Evolutionary conservation across 805 yeast genomes (phyloP), one percentile per base, ranked within the genome.

Genomic region (Lipomyces starkeyi): DNA sequence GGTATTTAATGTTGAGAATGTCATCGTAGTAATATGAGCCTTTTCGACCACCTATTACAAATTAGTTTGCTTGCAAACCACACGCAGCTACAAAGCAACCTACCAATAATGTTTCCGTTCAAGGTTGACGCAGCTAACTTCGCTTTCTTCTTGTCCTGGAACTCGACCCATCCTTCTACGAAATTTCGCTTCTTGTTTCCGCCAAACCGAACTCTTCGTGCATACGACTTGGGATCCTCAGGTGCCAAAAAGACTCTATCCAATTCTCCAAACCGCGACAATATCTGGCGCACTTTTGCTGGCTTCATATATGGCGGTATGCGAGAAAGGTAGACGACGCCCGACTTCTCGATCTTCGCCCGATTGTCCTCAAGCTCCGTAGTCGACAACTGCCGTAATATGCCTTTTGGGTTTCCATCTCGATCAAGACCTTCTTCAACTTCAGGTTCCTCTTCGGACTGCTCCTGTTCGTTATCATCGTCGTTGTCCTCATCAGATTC

Each of bases 271-370:
- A 94, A 95, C 69, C 91, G 82, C 3, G 88, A 78, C 43, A 95
- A 81, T 13, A 95, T 85, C 62, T 93, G 95, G 74, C 97, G 84
- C 79, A 95, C 82, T 77, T 93, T 95, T 1, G 89, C 86, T 0
- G 99, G 98, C 77, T 93, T 93, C 99, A 95, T 95, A 76, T 90
- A 95, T 32, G 99, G 99, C 0, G 99, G 99, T 9, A 95, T 86
- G 61, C 89, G 85, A 0, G 98, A 93, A 2, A 95, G 78, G 74
- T 95, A 95, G n/a, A 97, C 89, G 1, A 95, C 97, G 4, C 99
- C 99, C 0, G 97, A 88, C 73, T 85, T 88, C 65, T 88, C 87
- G 53, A 88, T 80, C 71, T 85, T 84, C 59, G 80, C 80, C 35
- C 79, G 79, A 29, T 78, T 71, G 67, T 79, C 74, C 58, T 77